Conservation (phyloP, 2,329 filamentous ascomycete species). For the Penicillium palitans region DNA sequence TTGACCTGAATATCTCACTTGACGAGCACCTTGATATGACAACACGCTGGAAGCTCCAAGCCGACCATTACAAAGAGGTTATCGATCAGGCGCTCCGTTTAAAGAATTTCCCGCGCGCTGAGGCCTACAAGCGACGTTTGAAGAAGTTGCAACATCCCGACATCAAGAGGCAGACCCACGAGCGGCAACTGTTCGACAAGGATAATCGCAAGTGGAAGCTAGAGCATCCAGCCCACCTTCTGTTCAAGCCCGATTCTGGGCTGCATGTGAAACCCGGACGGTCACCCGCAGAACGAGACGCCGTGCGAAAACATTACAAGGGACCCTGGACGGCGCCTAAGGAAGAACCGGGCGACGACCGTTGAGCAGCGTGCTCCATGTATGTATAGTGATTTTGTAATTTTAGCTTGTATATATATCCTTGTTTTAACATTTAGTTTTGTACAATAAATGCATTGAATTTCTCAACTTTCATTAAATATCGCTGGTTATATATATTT, state of each 20-base stretch:
- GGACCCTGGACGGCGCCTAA: not conserved
- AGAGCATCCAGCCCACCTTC: not conserved
- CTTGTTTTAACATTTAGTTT: not conserved
- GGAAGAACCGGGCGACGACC: not conserved
- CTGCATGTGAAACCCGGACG: not conserved
- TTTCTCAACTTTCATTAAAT: not conserved
- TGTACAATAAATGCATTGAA: conserved; percentile 5
- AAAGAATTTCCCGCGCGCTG: not conserved
- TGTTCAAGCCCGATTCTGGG: not conserved
- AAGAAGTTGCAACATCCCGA: not conserved
- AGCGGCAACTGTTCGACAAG: conserved; percentile 4
- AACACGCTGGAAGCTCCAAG: not conserved
- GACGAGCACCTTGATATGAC: not conserved
- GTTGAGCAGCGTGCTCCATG: not conserved
- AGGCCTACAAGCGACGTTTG: not conserved
- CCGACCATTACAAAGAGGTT: not conserved
- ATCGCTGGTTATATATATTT: not conserved
- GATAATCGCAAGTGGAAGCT: not conserved
- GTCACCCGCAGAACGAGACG: not conserved
- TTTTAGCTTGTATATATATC: conserved; percentile 1
- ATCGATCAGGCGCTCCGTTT: not conserved
- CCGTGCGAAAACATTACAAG: not conserved
- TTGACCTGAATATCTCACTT: conserved; percentile 7
- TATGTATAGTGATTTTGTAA: conserved; percentile 1
- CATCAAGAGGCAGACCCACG: not conserved